These are phyloP conservation scores for Fraxinus excelsior DNA, from an alignment of 257 asterid species.

Conservation along the genomic window DNA sequence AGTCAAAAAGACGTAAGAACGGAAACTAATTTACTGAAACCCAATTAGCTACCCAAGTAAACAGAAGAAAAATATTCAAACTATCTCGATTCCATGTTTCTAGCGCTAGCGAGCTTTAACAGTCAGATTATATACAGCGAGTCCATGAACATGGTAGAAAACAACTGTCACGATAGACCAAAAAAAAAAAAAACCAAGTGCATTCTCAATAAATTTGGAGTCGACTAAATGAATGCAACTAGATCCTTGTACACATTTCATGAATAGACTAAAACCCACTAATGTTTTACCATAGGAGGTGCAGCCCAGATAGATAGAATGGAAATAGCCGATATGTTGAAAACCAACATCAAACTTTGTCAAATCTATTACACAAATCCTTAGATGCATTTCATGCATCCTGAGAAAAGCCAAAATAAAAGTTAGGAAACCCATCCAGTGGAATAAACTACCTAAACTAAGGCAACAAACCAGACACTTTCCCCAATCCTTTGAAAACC, in stretches of 20 bases:
- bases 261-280: background rate
- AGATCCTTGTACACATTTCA: too few relatives aligned
- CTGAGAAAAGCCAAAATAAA: background rate
- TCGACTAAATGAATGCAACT: too few relatives aligned
- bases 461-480: background rate
- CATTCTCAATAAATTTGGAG: too few relatives aligned
- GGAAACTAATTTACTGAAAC: too few relatives aligned
- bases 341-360: background rate
- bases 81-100: too few relatives aligned
- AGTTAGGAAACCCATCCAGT: background rate
- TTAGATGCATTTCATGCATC: background rate
- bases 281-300: background rate
- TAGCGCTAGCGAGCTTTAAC: too few relatives aligned
- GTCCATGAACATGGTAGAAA: too few relatives aligned
- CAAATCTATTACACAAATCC: background rate
- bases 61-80: too few relatives aligned
- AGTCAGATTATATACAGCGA: too few relatives aligned
- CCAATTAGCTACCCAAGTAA: too few relatives aligned
- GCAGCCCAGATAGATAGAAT: background rate
- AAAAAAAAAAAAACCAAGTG: too few relatives aligned
- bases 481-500: background rate
- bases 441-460: background rate
- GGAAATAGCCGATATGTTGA: background rate
- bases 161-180: too few relatives aligned
- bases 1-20: background rate